A percentile compares a stretch with the other conserved stretches of the same genome.
Conservation (phyloP, 768 basidiomycete species). For the Dictyophora rubrovolvata region DNA sequence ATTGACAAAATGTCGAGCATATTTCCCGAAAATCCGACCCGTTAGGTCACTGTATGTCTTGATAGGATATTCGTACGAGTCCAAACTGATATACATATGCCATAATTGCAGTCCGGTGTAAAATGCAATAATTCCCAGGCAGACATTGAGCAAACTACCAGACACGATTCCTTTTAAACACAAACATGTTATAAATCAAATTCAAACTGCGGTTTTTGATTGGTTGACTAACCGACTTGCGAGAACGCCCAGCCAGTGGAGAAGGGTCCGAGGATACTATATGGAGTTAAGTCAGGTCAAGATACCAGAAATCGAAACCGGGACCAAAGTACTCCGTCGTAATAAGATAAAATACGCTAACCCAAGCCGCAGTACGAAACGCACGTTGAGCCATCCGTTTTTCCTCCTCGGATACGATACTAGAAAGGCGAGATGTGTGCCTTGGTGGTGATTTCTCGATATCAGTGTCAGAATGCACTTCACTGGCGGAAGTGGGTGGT, state of each 20-base stretch:
- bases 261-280: background rate
- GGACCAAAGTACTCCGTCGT: constrained; percentile 34
- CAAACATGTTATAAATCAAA: background rate
- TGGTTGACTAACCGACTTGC: background rate
- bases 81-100: constrained; percentile 44
- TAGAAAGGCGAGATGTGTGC: background rate
- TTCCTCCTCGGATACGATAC: background rate
- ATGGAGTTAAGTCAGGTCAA: background rate
- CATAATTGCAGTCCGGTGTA: constrained; percentile 49
- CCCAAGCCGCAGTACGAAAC: constrained; percentile 25
- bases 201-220: background rate
- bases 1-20: constrained; percentile 36
- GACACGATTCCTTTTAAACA: constrained; percentile 41
- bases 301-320: background rate
- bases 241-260: background rate
- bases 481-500: background rate
- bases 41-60: constrained; percentile 47
- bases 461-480: background rate
- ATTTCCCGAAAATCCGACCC: constrained; percentile 42
- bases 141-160: constrained; percentile 24
- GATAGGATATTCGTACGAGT: constrained; percentile 45
- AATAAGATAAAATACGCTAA: constrained; percentile 43
- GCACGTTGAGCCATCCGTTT: background rate
- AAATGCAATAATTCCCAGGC: constrained; percentile 32
- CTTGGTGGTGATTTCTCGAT: background rate